Evolutionary conservation across 1,139 yeast genomes (phyloP).

Genomic region (Kluyveromyces sp.): DNA sequence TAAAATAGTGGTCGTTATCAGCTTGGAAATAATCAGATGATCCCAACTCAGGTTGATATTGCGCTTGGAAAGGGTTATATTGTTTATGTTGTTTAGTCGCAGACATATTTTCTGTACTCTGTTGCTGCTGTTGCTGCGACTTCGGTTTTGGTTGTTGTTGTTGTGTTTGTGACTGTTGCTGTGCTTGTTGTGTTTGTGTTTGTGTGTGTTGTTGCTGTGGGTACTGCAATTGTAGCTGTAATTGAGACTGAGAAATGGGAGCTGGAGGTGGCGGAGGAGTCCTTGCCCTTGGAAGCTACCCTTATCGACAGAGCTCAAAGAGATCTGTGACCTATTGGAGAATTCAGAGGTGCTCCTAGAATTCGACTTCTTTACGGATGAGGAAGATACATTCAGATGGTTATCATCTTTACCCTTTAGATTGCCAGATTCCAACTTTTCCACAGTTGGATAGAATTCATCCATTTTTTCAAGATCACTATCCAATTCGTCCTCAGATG

Average conservation of each 20-base stretch:
- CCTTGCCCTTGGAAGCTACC: neutral
- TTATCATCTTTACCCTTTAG: neutral
- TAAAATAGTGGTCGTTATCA: neutral
- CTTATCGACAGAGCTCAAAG: neutral
- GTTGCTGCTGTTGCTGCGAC: neutral
- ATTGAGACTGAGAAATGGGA: neutral
- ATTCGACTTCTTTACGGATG: neutral
- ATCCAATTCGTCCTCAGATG: conserved; percentile 2
- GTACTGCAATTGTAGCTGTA: too few relatives aligned
- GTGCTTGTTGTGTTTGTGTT: neutral
- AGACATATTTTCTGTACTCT: neutral
- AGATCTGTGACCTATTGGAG: conserved; percentile 1
- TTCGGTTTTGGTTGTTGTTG: too few relatives aligned
- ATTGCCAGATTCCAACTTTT: conserved; percentile 1
- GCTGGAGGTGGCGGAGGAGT: neutral
- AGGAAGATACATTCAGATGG: neutral
- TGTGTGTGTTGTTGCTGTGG: too few relatives aligned
- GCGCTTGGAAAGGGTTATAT: conserved; percentile 4
- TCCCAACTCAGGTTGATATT: conserved; percentile 1
- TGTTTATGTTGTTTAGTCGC: conserved; percentile 5
- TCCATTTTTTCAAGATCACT: conserved; percentile 4
- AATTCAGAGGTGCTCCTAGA: conserved; percentile 2
- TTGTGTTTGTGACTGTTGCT: too few relatives aligned
- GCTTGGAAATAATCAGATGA: neutral
- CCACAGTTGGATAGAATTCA: conserved; percentile 5